These are phyloP conservation scores for Phylloporus arenicola DNA, from an alignment of 768 basidiomycete species.

Conservation along the genomic window DNA sequence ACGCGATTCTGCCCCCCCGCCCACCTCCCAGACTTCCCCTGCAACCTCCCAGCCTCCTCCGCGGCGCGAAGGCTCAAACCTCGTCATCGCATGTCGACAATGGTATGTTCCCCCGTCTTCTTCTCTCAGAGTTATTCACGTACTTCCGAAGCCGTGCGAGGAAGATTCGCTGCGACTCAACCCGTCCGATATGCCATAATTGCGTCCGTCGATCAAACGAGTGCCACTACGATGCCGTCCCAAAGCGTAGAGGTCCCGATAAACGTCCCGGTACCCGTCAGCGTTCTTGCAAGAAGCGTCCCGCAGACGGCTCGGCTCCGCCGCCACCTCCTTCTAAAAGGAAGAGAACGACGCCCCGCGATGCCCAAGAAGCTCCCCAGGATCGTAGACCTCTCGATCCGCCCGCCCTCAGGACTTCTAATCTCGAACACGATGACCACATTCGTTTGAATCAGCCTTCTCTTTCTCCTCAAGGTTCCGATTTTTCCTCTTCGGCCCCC, in stretches of 20 bases:
- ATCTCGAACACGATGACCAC: constrained; percentile 22
- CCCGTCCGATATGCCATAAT: constrained; percentile 75
- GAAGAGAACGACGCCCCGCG: constrained; percentile 38
- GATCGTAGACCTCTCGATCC: constrained; percentile 27
- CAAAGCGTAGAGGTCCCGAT: constrained; percentile 81
- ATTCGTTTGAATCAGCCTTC: constrained; percentile 27
- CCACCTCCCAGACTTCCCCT: constrained; percentile 22
- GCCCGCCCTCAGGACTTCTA: constrained; percentile 21
- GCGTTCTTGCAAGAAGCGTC: constrained; percentile 79
- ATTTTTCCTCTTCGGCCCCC: constrained; percentile 25
- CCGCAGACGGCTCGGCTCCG: constrained; percentile 48
- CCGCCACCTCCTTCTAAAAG: constrained; percentile 49
- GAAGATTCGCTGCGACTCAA: constrained; percentile 85
- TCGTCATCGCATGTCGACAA: constrained; percentile 81
- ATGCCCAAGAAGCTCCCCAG: constrained; percentile 27
- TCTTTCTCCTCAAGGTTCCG: constrained; percentile 29
- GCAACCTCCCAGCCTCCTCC: constrained; percentile 25
- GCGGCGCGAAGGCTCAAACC: constrained; percentile 56
- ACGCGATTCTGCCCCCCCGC: constrained; percentile 36
- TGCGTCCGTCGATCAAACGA: constrained; percentile 71
- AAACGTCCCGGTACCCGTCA: constrained; percentile 81
- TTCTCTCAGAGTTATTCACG: constrained; percentile 26
- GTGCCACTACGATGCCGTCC: constrained; percentile 75
- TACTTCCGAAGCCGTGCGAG: constrained; percentile 61
- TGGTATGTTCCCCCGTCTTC: constrained; percentile 50